Conservation (phyloP, 441 rosid species). For the Gossypium schwendimanii region DNA sequence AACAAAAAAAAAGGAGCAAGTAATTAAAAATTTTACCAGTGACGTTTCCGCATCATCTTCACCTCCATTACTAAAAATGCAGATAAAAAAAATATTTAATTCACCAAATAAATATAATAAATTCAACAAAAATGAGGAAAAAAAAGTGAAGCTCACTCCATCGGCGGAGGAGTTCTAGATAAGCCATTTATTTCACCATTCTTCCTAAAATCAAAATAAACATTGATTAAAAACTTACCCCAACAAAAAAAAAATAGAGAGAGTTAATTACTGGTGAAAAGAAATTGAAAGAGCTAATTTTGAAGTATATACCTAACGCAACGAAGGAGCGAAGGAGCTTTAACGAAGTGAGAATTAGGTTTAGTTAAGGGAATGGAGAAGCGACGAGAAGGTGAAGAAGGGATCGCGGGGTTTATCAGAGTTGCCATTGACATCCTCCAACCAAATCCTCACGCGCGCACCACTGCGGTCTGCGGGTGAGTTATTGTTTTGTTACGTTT, state of each 20-base stretch:
- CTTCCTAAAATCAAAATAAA: slow-evolving; percentile 22
- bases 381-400: slow-evolving; percentile 10
- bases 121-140: not conserved
- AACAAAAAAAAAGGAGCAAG: not conserved
- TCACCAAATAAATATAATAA: not conserved
- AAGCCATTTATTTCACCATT: slow-evolving; percentile 30
- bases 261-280: not conserved
- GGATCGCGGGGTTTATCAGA: slow-evolving; percentile 23
- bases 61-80: slow-evolving; percentile 34
- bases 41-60: slow-evolving; percentile 26
- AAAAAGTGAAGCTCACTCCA: slow-evolving; percentile 24
- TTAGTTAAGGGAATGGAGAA: slow-evolving; percentile 4
- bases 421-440: slow-evolving; percentile 19
- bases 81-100: not conserved
- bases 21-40: slow-evolving; percentile 29
- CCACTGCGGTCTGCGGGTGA: not conserved
- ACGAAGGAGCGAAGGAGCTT: slow-evolving; percentile 19
- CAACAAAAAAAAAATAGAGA: not conserved
- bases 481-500: not conserved
- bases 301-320: slow-evolving; percentile 30
- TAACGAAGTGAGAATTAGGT: slow-evolving; percentile 1
- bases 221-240: not conserved
- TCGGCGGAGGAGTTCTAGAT: slow-evolving; percentile 17
- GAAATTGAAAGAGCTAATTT: not conserved
- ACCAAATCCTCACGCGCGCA: not conserved